Evolutionary conservation across 1,139 yeast species (phyloP).

Genomic region (Wickerhamomyces sp.): DNA sequence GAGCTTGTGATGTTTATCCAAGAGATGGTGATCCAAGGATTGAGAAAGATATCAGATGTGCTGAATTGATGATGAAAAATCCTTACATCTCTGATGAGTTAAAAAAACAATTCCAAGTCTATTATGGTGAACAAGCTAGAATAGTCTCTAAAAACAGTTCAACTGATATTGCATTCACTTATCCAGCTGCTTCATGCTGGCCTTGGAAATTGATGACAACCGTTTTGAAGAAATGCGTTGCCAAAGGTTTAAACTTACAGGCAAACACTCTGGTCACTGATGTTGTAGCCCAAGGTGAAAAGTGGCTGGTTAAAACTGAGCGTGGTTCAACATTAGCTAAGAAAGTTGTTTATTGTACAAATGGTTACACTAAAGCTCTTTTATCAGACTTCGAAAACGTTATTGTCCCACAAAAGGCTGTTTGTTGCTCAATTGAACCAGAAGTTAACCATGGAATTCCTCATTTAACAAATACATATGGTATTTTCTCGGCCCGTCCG

Average conservation of each 20-base stretch:
- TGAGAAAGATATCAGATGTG: conserved; percentile 10
- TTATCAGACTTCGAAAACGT: conserved; percentile 14
- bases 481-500: conserved; percentile 12
- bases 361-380: conserved; percentile 34
- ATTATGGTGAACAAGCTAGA: conserved; percentile 15
- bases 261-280: conserved; percentile 34
- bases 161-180: conserved; percentile 27
- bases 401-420: conserved; percentile 18
- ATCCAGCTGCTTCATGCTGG: conserved; percentile 38
- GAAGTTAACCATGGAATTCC: conserved; percentile 12
- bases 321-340: conserved; percentile 30
- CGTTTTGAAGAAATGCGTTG: conserved; percentile 28
- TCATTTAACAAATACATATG: conserved; percentile 19
- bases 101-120: conserved; percentile 15
- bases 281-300: conserved; percentile 16
- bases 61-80: conserved; percentile 17
- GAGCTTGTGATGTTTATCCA: conserved; percentile 32
- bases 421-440: conserved; percentile 14
- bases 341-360: conserved; percentile 36
- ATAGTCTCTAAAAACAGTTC: conserved; percentile 11
- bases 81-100: conserved; percentile 25
- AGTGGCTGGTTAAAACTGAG: conserved; percentile 26
- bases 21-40: conserved; percentile 19
- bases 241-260: conserved; percentile 33
- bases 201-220: conserved; percentile 35